Percentiles rank a stretch among this genome's conserved stretches.
Conservation (phyloP, 1,284 basidiomycete genomes). For the Veloboletus limbatus region DNA sequence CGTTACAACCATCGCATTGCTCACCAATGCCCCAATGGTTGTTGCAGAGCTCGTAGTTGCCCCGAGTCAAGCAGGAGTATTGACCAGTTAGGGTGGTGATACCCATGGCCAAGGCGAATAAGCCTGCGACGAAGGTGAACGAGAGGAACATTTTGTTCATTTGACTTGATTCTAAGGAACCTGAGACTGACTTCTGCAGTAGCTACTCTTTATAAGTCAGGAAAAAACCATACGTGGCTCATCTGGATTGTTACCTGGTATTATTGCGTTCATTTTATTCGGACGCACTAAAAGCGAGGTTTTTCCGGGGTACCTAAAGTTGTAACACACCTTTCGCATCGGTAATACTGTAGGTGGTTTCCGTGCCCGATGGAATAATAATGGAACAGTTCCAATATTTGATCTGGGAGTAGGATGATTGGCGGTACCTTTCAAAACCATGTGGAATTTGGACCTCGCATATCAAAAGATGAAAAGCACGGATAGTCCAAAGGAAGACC, state of each 20-base stretch:
- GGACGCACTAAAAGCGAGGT: background rate
- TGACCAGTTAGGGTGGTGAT: conserved; percentile 42
- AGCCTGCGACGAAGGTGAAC: background rate
- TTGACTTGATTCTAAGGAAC: background rate
- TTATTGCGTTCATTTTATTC: background rate
- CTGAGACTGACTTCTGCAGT: background rate
- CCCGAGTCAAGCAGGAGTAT: conserved; percentile 45
- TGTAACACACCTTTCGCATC: conserved; percentile 11
- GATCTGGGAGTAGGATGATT: background rate
- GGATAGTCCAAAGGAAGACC: background rate
- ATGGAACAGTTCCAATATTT: background rate
- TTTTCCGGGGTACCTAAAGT: conserved; percentile 2
- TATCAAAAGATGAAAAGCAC: background rate
- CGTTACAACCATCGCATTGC: conserved; percentile 10
- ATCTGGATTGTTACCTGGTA: background rate
- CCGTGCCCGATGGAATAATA: background rate
- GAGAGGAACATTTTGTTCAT: conserved; percentile 9
- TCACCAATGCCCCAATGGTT: conserved; percentile 53
- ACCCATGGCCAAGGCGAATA: conserved; percentile 5
- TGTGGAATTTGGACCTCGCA: background rate
- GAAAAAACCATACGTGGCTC: background rate
- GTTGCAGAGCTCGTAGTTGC: conserved; percentile 51
- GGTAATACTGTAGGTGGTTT: conserved; percentile 4
- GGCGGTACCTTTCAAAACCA: background rate
- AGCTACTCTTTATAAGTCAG: conserved; percentile 10